Evolutionary conservation across 306 rosid genomes (phyloP), one percentile per base, ranked within the genome.

Genomic region (Rubus idaeus): DNA sequence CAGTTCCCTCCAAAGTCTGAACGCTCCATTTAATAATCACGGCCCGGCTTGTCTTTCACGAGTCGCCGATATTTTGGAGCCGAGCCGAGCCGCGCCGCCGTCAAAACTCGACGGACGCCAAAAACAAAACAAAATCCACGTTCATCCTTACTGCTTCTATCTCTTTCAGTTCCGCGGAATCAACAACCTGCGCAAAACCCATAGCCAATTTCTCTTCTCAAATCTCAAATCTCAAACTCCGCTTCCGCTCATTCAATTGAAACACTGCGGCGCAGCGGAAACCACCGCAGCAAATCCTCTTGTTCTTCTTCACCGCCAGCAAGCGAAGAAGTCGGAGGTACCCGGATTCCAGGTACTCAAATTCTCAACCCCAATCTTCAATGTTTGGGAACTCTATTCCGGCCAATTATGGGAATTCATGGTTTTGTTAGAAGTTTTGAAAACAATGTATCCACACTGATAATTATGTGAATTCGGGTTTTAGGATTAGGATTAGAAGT

Each of bases 21-120:
- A 73, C 23, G 40, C 51, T 2, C 21, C 20, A 12, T 23, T 23
- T 30, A 42, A 1, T 8, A 40, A 17, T 52, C 75, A 52, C 51
- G 76, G 65, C 65, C 76, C 76, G 76, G 76, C 76, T 73, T 26
- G 23, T 39, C 67, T 73, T 12, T 20, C 41, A 21, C 23, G 67
- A 12, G 58, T 41, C 70, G 49, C 65, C 65, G 67, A 50, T 35
- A 41, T 57, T 49, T 18, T 5, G 18, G 58, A 72, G 82, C 71
- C 53, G 65, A 71, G 76, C 80, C 80, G 55, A 5, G 47, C 17
- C 26, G 49, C 11, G 18, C 5, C 12, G 11, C 10, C 57, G 50
- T 58, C 56, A 69, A 78, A n/a, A 8, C 44, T 14, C 9, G 13
- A 78, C 77, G 86, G 83, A 87, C 82, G 77, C 79, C 79, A 77